Evolutionary conservation across 2,329 filamentous ascomycete species (phyloP).

Genomic region (Fusarium papillatum): DNA sequence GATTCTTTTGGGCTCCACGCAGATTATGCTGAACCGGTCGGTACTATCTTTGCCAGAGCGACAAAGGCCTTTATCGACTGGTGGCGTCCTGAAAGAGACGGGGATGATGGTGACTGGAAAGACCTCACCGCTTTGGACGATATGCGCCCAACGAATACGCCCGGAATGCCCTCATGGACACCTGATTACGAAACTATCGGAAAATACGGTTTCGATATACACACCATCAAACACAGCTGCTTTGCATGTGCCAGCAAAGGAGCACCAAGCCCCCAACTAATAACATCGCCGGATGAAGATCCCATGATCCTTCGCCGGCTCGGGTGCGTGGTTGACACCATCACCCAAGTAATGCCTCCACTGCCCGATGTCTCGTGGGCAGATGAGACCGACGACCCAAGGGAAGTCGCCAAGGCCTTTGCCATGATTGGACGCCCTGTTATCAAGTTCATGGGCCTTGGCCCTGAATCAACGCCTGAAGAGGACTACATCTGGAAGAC

Average conservation of each 20-base stretch:
- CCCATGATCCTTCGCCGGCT: background rate
- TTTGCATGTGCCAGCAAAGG: background rate
- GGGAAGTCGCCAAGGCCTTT: background rate
- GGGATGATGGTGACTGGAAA: background rate
- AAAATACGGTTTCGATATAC: background rate
- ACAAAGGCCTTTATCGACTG: constrained; percentile 25
- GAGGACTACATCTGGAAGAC: constrained; percentile 1
- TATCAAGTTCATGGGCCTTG: background rate
- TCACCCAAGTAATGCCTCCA: background rate
- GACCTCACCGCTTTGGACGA: background rate
- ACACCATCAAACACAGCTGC: background rate
- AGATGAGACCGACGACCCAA: background rate
- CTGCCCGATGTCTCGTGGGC: background rate
- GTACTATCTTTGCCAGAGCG: constrained; percentile 14
- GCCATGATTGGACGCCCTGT: background rate
- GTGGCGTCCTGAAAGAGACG: constrained; percentile 5
- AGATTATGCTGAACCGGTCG: constrained; percentile 19
- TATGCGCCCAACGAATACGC: background rate
- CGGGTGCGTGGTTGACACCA: constrained; percentile 6
- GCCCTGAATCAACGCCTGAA: background rate
- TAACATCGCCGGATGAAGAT: background rate
- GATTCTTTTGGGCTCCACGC: background rate
- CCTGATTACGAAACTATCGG: constrained; percentile 2
- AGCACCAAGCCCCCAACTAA: background rate
- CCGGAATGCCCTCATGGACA: constrained; percentile 4